These are phyloP conservation scores for Aurantiochytrium sp. DNA, from an alignment of 108 stramenopile genomes.

Conservation along the genomic window DNA sequence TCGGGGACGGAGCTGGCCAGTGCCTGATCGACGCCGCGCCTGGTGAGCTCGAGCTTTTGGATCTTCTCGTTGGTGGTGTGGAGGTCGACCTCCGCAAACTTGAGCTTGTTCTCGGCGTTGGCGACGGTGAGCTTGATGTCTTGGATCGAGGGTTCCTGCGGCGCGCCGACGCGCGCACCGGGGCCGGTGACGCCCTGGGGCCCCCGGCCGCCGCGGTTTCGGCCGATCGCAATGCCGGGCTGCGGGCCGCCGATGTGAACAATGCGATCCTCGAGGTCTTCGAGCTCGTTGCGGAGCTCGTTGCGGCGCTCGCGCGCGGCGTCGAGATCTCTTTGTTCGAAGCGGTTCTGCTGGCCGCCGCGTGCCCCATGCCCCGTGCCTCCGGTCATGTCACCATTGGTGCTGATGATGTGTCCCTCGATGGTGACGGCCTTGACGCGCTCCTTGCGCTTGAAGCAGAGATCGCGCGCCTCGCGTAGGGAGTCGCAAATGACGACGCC, in stretches of 20 bases:
- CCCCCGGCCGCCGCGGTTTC: neutral
- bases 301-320: conserved; percentile 68
- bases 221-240: neutral
- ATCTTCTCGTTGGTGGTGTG: conserved; percentile 69
- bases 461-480: conserved; percentile 78
- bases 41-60: conserved; percentile 58
- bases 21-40: neutral
- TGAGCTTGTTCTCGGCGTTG: conserved; percentile 63
- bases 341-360: neutral
- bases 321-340: conserved; percentile 71
- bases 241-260: neutral
- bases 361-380: conserved; percentile 56
- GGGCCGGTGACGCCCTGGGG: neutral
- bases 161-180: neutral
- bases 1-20: neutral
- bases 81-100: conserved; percentile 70
- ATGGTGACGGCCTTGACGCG: conserved; percentile 83
- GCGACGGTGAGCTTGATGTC: conserved; percentile 70
- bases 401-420: conserved; percentile 85
- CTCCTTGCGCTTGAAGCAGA: conserved; percentile 64
- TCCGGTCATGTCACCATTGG: conserved; percentile 96
- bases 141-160: conserved; percentile 40
- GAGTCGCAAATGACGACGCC: conserved; percentile 87
- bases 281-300: conserved; percentile 64
- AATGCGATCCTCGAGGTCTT: conserved; percentile 49